Conservation (phyloP, 2,329 filamentous ascomycete genomes). For the Knufia petricola region DNA sequence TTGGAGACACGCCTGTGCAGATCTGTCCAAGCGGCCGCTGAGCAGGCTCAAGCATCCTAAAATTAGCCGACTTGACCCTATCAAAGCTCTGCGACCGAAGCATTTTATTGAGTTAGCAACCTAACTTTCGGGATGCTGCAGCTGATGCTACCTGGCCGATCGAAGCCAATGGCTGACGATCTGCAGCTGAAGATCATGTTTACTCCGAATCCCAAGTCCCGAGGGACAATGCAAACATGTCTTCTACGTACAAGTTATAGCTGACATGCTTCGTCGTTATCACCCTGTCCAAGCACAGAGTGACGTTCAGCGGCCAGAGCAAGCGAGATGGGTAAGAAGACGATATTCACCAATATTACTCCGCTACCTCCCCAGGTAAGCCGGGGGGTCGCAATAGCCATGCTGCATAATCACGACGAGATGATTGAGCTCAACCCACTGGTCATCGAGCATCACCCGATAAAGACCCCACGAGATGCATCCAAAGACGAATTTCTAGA, state of each 20-base stretch:
- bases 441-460: slow-evolving; percentile 60
- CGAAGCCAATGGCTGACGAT: neutral
- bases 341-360: slow-evolving; percentile 67
- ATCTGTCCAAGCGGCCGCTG: too few species aligned
- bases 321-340: slow-evolving; percentile 56
- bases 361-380: slow-evolving; percentile 61
- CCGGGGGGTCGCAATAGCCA: slow-evolving; percentile 60
- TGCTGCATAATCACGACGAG: slow-evolving; percentile 65
- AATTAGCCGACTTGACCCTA: neutral
- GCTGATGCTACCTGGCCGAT: neutral
- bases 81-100: neutral
- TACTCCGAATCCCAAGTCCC: too few species aligned
- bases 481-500: slow-evolving; percentile 57
- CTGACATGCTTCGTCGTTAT: neutral
- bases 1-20: slow-evolving; percentile 24
- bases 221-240: neutral
- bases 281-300: neutral
- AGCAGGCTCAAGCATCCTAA: neutral
- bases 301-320: neutral
- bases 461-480: slow-evolving; percentile 57
- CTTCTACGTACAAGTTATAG: neutral
- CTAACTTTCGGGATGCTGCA: neutral
- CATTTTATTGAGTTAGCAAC: neutral
- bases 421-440: slow-evolving; percentile 88
- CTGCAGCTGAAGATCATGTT: neutral